These are phyloP conservation scores for Capsicum pubescens DNA, from an alignment of 257 asterid species.

Conservation along the genomic window DNA sequence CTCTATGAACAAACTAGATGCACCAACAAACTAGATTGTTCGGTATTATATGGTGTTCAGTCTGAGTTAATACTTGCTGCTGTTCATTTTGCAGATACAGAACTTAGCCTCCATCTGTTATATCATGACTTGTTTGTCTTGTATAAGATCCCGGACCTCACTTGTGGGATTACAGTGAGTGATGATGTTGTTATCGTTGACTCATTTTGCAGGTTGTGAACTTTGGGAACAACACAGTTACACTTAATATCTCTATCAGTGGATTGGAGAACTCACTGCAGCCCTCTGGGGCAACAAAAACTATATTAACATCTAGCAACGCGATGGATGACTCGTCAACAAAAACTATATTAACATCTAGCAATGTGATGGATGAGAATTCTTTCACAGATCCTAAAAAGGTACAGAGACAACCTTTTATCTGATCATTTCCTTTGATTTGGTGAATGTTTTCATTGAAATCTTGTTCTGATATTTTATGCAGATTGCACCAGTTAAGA, in stretches of 20 bases:
- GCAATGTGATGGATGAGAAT: constrained; percentile 73
- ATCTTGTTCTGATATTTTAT: constrained; percentile 21
- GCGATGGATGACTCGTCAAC: constrained; percentile 48
- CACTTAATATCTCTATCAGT: constrained; percentile 47
- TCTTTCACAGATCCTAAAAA: constrained; percentile 64
- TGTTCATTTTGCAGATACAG: not conserved
- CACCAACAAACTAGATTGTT: not conserved
- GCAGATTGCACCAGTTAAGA: constrained; percentile 64
- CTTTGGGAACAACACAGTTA: constrained; percentile 55
- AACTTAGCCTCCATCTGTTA: not conserved
- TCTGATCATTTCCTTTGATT: not conserved
- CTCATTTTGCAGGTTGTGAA: constrained; percentile 62
- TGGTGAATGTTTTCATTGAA: not conserved
- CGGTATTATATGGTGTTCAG: no score
- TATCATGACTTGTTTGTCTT: no score
- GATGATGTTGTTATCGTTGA: no score
- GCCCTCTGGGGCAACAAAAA: constrained; percentile 52
- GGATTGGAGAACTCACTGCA: constrained; percentile 56
- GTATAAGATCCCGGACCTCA: not conserved
- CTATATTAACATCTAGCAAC: constrained; percentile 38
- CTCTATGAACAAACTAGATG: not conserved
- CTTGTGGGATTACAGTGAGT: no score
- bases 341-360: no score
- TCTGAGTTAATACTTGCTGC: not conserved
- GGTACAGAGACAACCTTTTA: constrained; percentile 38